Conservation (phyloP, 1,139 yeast species). For the Zygoascus meyerae region DNA sequence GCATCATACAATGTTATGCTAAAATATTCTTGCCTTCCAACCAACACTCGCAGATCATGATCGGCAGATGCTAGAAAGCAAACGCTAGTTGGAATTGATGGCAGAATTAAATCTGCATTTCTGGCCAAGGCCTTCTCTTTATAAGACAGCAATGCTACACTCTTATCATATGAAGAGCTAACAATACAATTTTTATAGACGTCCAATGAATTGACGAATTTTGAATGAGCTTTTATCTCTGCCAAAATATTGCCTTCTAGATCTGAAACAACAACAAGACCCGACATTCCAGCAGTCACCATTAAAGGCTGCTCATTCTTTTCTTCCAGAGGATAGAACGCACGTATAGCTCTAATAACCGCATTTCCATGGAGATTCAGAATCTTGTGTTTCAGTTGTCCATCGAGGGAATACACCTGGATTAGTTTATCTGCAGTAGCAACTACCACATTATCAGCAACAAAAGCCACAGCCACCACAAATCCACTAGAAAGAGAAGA, state of each 20-base stretch:
- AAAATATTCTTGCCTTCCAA: constrained; percentile 60
- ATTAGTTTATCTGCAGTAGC: constrained; percentile 24
- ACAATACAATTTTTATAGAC: constrained; percentile 39
- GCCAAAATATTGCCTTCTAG: constrained; percentile 12
- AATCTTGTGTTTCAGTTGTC: constrained; percentile 16
- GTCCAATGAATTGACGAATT: constrained; percentile 40
- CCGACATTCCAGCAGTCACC: constrained; percentile 35
- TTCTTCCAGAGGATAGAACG: constrained; percentile 6
- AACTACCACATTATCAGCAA: constrained; percentile 14
- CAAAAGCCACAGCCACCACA: constrained; percentile 9
- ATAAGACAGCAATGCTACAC: constrained; percentile 42
- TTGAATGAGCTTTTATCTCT: constrained; percentile 37
- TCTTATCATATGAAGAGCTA: constrained; percentile 60
- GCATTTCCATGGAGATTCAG: constrained; percentile 22
- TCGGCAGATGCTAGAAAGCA: constrained; percentile 20
- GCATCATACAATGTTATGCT: constrained; percentile 43
- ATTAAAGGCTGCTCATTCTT: constrained; percentile 14
- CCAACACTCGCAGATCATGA: constrained; percentile 38
- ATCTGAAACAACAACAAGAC: constrained; percentile 19
- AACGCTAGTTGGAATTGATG: constrained; percentile 15
- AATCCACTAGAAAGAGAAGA: constrained; percentile 8
- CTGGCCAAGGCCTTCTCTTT: constrained; percentile 24
- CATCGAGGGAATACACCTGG: constrained; percentile 18
- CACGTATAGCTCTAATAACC: constrained; percentile 16
- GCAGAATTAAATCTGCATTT: constrained; percentile 8